A percentile compares a stretch with the other conserved stretches of the same genome.
Conservation (phyloP, 257 asterid genomes). For the Solanum chiquidenum region DNA sequence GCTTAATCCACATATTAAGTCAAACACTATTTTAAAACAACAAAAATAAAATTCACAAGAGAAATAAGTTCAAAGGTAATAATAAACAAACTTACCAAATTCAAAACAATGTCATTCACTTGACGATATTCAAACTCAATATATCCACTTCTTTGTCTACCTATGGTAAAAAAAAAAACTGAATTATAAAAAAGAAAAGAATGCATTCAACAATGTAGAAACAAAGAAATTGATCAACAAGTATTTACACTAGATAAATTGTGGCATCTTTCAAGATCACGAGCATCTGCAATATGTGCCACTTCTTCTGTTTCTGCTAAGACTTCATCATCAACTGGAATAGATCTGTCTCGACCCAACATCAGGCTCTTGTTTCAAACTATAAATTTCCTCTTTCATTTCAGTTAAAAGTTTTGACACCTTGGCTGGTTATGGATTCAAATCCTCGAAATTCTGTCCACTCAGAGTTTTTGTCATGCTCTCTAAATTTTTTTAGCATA, state of each 20-base stretch:
- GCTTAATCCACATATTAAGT: neutral
- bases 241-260: neutral
- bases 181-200: neutral
- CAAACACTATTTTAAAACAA: neutral
- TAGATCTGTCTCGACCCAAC: neutral
- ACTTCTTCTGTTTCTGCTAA: no score
- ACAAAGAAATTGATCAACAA: neutral
- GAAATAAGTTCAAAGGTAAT: neutral
- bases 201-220: neutral
- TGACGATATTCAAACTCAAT: neutral
- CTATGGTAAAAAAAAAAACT: neutral
- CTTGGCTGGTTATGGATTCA: slow-evolving; percentile 1
- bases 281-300: no score
- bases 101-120: neutral
- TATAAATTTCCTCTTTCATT: neutral
- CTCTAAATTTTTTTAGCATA: neutral
- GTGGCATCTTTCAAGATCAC: neutral
- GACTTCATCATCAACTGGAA: no score
- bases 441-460: neutral
- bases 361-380: neutral
- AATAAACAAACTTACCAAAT: no score
- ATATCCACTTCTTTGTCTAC: neutral
- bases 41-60: no score
- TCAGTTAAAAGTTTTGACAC: neutral
- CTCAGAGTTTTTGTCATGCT: neutral